These are phyloP conservation scores for Hericium rajendrae DNA, from an alignment of 768 basidiomycete species.

Conservation along the genomic window DNA sequence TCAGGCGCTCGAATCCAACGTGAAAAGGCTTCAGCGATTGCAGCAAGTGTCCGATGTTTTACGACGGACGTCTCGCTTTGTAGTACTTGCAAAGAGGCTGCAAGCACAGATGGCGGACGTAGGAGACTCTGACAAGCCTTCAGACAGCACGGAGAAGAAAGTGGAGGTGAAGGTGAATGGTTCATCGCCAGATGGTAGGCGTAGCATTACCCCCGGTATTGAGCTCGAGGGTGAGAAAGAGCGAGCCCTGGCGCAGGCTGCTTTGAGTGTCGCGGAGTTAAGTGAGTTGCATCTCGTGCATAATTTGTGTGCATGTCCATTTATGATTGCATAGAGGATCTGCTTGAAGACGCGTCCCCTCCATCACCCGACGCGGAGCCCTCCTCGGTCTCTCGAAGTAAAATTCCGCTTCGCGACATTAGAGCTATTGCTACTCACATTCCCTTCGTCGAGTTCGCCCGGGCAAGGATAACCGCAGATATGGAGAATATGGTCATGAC, in stretches of 20 bases:
- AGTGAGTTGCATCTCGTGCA: slow-evolving; percentile 36
- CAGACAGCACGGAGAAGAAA: slow-evolving; percentile 3
- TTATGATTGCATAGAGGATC: background rate
- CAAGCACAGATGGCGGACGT: slow-evolving; percentile 81
- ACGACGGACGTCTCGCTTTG: slow-evolving; percentile 76
- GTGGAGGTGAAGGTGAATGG: slow-evolving; percentile 10
- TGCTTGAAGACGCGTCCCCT: slow-evolving; percentile 5
- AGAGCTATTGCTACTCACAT: slow-evolving; percentile 61
- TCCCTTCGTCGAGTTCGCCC: slow-evolving; percentile 62
- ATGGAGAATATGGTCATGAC: slow-evolving; percentile 88
- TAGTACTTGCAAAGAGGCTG: slow-evolving; percentile 71
- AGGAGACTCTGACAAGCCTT: slow-evolving; percentile 11
- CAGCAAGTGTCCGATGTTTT: slow-evolving; percentile 81
- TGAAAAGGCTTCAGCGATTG: slow-evolving; percentile 64
- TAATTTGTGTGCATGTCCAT: background rate
- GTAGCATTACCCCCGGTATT: slow-evolving; percentile 11
- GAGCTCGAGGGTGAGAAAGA: slow-evolving; percentile 74
- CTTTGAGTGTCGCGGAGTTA: slow-evolving; percentile 88
- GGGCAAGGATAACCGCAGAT: slow-evolving; percentile 61
- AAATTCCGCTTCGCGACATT: slow-evolving; percentile 57
- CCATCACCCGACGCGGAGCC: background rate
- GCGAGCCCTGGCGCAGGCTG: slow-evolving; percentile 84
- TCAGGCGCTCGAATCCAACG: slow-evolving; percentile 58
- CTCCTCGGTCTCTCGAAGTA: background rate
- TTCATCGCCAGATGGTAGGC: slow-evolving; percentile 5